Conservation (phyloP, 2,329 filamentous ascomycete species). For the Penicillium sp. region DNA sequence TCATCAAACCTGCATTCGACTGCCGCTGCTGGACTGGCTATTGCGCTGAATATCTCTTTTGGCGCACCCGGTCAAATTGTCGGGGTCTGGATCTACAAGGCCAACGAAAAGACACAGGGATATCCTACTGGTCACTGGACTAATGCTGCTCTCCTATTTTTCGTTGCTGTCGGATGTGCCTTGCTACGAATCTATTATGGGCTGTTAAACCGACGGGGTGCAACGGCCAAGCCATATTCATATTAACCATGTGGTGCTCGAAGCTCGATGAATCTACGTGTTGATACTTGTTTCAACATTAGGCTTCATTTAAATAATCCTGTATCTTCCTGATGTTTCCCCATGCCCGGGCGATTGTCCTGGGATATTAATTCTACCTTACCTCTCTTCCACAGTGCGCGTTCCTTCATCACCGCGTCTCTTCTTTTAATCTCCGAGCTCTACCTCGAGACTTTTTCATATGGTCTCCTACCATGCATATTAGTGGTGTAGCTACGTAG, state of each 20-base stretch:
- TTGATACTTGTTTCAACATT: not conserved
- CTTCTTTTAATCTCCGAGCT: no score
- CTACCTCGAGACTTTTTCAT: no score
- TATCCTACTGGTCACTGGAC: not conserved
- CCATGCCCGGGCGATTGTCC: not conserved
- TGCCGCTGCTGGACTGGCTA: not conserved
- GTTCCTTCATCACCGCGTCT: no score
- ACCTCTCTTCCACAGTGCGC: no score
- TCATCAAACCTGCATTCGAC: not conserved
- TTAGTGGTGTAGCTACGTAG: no score
- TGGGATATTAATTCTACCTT: not conserved
- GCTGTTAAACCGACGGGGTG: not conserved
- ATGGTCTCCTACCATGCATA: no score
- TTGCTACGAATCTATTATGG: not conserved
- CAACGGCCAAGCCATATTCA: not conserved
- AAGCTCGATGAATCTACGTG: not conserved
- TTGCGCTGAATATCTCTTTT: not conserved
- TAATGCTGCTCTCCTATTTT: not conserved
- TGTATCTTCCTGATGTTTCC: not conserved
- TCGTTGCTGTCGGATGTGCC: not conserved
- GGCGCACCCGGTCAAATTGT: not conserved
- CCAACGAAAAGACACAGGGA: not conserved
- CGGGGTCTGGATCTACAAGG: constrained; percentile 1
- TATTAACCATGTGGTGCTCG: not conserved
- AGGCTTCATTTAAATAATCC: no score